Base-by-base conservation (phyloP, 768 basidiomycete species). In the Boletus pseudopeckii region DNA sequence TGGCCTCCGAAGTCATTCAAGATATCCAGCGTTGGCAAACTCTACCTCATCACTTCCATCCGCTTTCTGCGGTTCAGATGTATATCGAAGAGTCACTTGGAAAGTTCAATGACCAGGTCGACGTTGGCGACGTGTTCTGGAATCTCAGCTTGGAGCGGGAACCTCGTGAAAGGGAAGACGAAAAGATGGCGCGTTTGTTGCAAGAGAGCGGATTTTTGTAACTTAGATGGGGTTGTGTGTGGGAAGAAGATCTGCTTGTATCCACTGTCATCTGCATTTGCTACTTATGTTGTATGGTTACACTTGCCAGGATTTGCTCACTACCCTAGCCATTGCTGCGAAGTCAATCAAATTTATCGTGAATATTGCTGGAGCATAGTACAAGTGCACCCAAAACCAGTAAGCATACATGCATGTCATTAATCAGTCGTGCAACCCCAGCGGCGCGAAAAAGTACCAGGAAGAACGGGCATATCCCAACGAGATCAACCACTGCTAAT, bases 11-110 rank as follows among this genome's bases (percentile, higher is more conserved):
- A 66, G 90, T 98, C 61, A 92, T 99, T 62, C 85, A 86, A 58
- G 94, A 98, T 69, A 98, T 99, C 69, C 91, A 97, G 68, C 87
- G 92, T 28, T 98, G 95, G 84, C 97, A 99, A 69, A 81, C 88
- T 6, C 84, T 85, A 58, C 85, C 90, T 2, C 98, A 93, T 76
- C 94, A 96, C 70, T 83, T 96, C 58, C 77, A 81, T 33, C 73
- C 78, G 7, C 82, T 95, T 15, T 77, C 81, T 0, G 55, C 77
- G 1, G 83, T 98, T 26, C 81, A 83, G 50, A 75, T 77, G 26
- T 97, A 85, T 69, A 82, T 99, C 56, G 86, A 88, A 55, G 86
- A 90, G 45, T 84, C 85, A 2, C 77, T 98, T 57, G 81, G 81
- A 57, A 81, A 83, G 69, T 87, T 83, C 68, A 81, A 68, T 54